Conservation (phyloP, 2,329 filamentous ascomycete genomes). For the Sarocladiaceae sp. region DNA sequence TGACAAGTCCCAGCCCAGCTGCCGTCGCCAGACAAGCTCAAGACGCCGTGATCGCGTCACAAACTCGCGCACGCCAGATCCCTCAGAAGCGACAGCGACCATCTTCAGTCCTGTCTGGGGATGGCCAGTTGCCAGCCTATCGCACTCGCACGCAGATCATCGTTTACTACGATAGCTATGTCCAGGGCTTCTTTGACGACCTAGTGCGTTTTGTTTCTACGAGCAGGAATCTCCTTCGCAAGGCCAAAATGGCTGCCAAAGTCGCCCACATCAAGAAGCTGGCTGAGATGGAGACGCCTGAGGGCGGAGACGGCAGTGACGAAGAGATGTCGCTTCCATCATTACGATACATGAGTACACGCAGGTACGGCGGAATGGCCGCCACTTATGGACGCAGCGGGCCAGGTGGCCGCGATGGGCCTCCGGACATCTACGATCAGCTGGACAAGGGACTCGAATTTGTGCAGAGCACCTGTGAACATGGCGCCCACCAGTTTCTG, state of each 20-base stretch:
- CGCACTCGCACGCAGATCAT: slow-evolving; percentile 71
- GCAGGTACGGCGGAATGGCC: slow-evolving; percentile 24
- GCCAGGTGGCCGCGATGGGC: slow-evolving; percentile 17
- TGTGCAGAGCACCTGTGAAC: slow-evolving; percentile 76
- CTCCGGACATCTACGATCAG: slow-evolving; percentile 57
- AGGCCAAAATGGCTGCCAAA: slow-evolving; percentile 77
- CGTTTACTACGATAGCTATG: slow-evolving; percentile 86
- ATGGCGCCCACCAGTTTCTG: slow-evolving; percentile 83
- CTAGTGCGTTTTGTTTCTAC: slow-evolving; percentile 76
- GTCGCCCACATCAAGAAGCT: slow-evolving; percentile 59
- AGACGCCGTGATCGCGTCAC: slow-evolving; percentile 38
- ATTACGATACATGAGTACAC: slow-evolving; percentile 32
- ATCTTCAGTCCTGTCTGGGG: slow-evolving; percentile 44
- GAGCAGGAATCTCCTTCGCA: slow-evolving; percentile 77
- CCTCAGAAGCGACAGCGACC: slow-evolving; percentile 39
- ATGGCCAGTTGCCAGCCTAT: slow-evolving; percentile 40
- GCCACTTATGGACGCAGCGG: slow-evolving; percentile 17
- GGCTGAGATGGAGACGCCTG: slow-evolving; percentile 45
- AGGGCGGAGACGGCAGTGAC: slow-evolving; percentile 23
- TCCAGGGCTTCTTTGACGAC: slow-evolving; percentile 76
- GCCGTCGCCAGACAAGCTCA: slow-evolving; percentile 20
- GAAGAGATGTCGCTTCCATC: slow-evolving; percentile 27
- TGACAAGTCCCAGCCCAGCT: slow-evolving; percentile 21
- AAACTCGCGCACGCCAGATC: slow-evolving; percentile 38
- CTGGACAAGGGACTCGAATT: slow-evolving; percentile 74